Base-by-base conservation (phyloP, 139 green algal genomes). In the Chlorella ohadii region DNA sequence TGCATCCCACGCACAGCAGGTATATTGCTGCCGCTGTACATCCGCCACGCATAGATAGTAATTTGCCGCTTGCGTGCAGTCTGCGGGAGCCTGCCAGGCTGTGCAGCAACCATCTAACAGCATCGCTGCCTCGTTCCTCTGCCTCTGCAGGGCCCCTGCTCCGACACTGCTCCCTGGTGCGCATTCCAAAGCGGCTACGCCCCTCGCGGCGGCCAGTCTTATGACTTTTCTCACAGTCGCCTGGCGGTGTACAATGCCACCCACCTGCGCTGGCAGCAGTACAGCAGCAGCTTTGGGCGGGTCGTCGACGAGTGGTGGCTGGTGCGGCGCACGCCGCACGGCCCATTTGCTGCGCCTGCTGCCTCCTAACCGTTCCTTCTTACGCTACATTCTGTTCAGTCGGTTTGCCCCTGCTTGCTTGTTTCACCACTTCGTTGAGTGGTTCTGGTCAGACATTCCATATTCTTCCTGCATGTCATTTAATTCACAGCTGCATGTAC, bases 261-360 rank as follows among this genome's bases (percentile, higher is more conserved):
- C 47, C 75, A 88, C 73, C 73, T 85, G 56, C 65, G 66, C 33
- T 88, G 84, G 84, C 56, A 85, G 77, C 84, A 88, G 55, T 71
- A 68, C 34, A 74, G 66, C 34, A 64, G 28, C 41, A 79, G 39
- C 47, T 23, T 47, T 11, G 77, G 38, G 12, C 20, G 47, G 6
- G 65, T 88, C 36, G 34, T 88, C 22, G 84, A 88, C 16, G 55
- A 81, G 16, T 84, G 68, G 55, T 88, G 84, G 84, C 22, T 84
- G 47, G 75, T 85, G 65, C 77, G 72, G 41, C 27, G 73, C 38
- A 19, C 22, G 36, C 63, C 19, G 63, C 78, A 84, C 33, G 78
- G 78, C 5, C 78, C 78, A 31, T 84, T 84, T 28, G 11, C 66
- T n/a, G 61, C 61, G 6, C 27, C 61, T 33, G 61, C 61, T 9